Conservation (phyloP, 2,329 filamentous ascomycete species). For the Aureobasidium sp. region DNA sequence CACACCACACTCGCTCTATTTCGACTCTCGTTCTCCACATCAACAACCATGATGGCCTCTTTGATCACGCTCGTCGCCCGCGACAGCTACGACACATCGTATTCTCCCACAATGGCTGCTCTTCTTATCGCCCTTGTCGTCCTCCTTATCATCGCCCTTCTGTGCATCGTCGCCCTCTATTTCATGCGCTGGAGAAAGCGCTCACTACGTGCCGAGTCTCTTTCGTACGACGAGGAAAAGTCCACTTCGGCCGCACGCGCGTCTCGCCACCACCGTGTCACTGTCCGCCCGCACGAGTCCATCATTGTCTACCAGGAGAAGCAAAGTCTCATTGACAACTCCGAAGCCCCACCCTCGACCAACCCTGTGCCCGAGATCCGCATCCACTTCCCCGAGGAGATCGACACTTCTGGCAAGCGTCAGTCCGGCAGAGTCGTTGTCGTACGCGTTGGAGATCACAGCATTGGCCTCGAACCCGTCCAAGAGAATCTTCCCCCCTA, state of each 20-base stretch:
- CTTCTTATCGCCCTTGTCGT: constrained; percentile 74
- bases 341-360: constrained; percentile 66
- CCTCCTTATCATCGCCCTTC: constrained; percentile 65
- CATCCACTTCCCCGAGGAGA: constrained; percentile 95
- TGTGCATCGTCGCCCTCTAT: constrained; percentile 61
- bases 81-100: constrained; percentile 39
- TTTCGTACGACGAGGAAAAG: constrained; percentile 62
- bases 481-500: constrained; percentile 76
- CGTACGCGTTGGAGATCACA: constrained; percentile 81
- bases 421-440: constrained; percentile 85
- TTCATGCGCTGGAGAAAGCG: constrained; percentile 62
- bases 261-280: constrained; percentile 47
- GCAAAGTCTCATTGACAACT: constrained; percentile 69
- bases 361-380: constrained; percentile 88
- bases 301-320: constrained; percentile 75
- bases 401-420: constrained; percentile 71
- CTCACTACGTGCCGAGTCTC: constrained; percentile 41
- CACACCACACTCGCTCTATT: constrained; percentile 6
- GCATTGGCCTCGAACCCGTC: constrained; percentile 83
- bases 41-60: constrained; percentile 25
- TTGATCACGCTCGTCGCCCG: constrained; percentile 46
- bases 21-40: constrained; percentile 1
- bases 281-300: constrained; percentile 52
- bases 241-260: constrained; percentile 31
- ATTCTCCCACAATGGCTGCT: constrained; percentile 60